phyloP scores from a whole-genome alignment of 345 rosid species.

The Eucalyptus pauciflora region DNA sequence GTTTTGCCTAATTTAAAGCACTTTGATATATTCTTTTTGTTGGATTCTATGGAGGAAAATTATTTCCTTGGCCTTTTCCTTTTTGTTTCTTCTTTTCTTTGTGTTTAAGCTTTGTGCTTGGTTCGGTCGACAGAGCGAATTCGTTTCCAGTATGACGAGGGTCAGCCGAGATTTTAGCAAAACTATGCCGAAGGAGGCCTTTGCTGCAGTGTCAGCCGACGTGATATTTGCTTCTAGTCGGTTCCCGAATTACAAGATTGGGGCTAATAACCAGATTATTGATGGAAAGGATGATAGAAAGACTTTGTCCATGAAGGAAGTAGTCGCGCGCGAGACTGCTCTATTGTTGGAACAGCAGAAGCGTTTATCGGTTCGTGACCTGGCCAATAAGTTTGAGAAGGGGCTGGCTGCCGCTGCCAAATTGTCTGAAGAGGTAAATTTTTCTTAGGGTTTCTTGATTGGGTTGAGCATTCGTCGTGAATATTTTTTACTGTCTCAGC shows the following conservation, averaged over 20 bases:
- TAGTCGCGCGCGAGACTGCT: slow-evolving; percentile 86
- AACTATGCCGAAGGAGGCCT: slow-evolving; percentile 53
- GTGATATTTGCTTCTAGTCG: slow-evolving; percentile 74
- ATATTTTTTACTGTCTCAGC: neutral
- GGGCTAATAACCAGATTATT: slow-evolving; percentile 64
- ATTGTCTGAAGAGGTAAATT: slow-evolving; percentile 79
- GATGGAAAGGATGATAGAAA: slow-evolving; percentile 68
- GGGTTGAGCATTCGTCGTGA: neutral
- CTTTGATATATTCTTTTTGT: neutral
- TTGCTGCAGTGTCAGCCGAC: slow-evolving; percentile 72
- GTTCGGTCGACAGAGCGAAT: neutral
- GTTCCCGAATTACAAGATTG: slow-evolving; percentile 77
- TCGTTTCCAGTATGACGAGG: slow-evolving; percentile 52
- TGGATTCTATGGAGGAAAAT: neutral
- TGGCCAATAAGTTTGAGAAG: slow-evolving; percentile 84
- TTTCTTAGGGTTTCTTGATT: neutral
- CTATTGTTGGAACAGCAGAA: slow-evolving; percentile 86
- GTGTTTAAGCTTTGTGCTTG: neutral
- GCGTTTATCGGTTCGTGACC: slow-evolving; percentile 94
- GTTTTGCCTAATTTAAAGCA: neutral
- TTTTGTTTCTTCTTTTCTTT: neutral
- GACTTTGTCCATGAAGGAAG: slow-evolving; percentile 82
- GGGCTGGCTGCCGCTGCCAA: slow-evolving; percentile 96
- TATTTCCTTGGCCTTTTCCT: neutral
- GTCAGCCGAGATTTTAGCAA: slow-evolving; percentile 54